Evolutionary conservation across 2,329 filamentous ascomycete genomes (phyloP).

Genomic region (Orbilia brochopaga): DNA sequence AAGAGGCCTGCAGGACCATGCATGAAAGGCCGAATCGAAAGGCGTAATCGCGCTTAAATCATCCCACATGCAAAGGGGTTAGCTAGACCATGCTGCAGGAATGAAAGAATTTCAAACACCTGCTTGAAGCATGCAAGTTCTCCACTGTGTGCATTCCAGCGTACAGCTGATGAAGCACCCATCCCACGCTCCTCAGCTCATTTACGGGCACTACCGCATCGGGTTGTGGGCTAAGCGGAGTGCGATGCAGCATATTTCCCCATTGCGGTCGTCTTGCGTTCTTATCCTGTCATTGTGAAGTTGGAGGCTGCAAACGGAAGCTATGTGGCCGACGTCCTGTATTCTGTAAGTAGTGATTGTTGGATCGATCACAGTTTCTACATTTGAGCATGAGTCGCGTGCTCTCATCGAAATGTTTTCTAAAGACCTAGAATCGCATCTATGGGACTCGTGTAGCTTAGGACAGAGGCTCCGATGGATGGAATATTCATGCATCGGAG

Average conservation of each 20-base stretch:
- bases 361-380: not conserved
- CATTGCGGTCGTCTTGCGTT: slow-evolving; percentile 6
- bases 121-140: not conserved
- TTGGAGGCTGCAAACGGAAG: not conserved
- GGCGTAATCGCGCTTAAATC: not conserved
- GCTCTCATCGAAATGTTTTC: too few species aligned
- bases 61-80: not conserved
- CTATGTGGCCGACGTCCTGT: not conserved
- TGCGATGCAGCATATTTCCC: slow-evolving; percentile 21
- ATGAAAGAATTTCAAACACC: too few species aligned
- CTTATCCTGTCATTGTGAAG: slow-evolving; percentile 3
- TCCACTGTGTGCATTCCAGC: slow-evolving; percentile 23
- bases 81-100: not conserved
- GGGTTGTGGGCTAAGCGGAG: slow-evolving; percentile 32
- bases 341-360: not conserved
- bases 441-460: too few species aligned
- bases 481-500: not conserved
- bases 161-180: slow-evolving; percentile 4
- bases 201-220: slow-evolving; percentile 24
- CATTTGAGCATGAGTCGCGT: too few species aligned
- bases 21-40: not conserved
- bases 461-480: too few species aligned
- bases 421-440: too few species aligned
- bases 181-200: not conserved
- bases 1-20: too few species aligned